Percentiles rank a stretch among this genome's conserved stretches.
These are phyloP conservation scores for Pseudocercospora fuligena DNA, from an alignment of 2,329 filamentous ascomycete genomes.

Conservation along the genomic window DNA sequence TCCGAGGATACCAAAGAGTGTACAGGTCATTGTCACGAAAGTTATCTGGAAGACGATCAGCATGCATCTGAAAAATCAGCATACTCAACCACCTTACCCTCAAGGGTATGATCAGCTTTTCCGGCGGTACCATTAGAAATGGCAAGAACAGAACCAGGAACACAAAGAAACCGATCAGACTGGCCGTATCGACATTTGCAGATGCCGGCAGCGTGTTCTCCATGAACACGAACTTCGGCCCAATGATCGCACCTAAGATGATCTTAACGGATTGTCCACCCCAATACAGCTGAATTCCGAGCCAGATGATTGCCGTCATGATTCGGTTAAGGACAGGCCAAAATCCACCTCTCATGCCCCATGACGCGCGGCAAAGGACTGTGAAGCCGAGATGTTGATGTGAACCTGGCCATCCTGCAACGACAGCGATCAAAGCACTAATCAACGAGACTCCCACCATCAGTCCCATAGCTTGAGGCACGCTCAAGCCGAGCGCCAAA, in stretches of 20 bases:
- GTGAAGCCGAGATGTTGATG: conserved; percentile 44
- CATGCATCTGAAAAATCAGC: neutral
- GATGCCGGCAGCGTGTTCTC: conserved; percentile 22
- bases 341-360: conserved; percentile 31
- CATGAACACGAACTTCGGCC: conserved; percentile 16
- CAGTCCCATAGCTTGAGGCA: conserved; percentile 36
- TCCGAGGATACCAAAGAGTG: conserved; percentile 23
- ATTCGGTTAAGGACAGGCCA: conserved; percentile 33
- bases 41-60: conserved; percentile 10
- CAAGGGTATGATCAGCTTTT: conserved; percentile 20
- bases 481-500: conserved; percentile 18
- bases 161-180: conserved; percentile 24
- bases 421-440: conserved; percentile 40
- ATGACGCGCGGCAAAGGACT: conserved; percentile 35
- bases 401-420: conserved; percentile 43
- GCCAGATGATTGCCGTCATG: conserved; percentile 33
- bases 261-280: conserved; percentile 26
- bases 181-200: conserved; percentile 26
- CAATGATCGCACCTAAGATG: conserved; percentile 24
- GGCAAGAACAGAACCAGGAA: conserved; percentile 22
- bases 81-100: neutral
- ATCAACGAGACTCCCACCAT: conserved; percentile 43
- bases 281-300: conserved; percentile 33
- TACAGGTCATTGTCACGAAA: conserved; percentile 23
- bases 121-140: conserved; percentile 18